Percentiles rank a stretch among this genome's conserved stretches.
Evolutionary conservation across 768 basidiomycete genomes (phyloP).

Genomic region (Trametes meyenii): DNA sequence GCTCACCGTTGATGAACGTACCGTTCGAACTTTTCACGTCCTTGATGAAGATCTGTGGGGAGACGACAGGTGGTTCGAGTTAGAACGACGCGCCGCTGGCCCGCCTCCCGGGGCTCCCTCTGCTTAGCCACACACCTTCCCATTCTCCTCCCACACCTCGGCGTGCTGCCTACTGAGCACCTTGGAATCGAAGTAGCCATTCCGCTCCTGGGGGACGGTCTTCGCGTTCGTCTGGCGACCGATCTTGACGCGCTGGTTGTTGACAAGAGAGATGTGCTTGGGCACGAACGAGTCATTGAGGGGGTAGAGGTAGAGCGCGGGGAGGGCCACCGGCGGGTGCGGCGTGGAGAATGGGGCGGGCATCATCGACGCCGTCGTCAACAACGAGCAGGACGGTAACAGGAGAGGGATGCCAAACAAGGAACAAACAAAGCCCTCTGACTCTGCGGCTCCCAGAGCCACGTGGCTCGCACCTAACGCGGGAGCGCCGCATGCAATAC

Average conservation of each 20-base stretch:
- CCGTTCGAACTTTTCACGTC: conserved; percentile 98
- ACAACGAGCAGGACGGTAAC: conserved; percentile 22
- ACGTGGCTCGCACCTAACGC: conserved; percentile 16
- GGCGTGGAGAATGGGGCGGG: conserved; percentile 33
- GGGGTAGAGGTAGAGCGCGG: conserved; percentile 66
- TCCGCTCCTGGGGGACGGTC: conserved; percentile 88
- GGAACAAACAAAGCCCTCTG: conserved; percentile 6
- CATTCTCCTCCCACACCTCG: conserved; percentile 94
- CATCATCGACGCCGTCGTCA: conserved; percentile 35
- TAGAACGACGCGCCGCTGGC: conserved; percentile 10
- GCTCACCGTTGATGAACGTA: conserved; percentile 96
- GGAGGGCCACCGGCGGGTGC: conserved; percentile 31
- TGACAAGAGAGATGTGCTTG: conserved; percentile 85
- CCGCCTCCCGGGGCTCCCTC: neutral
- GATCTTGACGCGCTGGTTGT: conserved; percentile 79
- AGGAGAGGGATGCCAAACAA: conserved; percentile 6
- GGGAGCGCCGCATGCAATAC: neutral
- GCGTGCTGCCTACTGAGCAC: conserved; percentile 94
- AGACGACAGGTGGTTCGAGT: conserved; percentile 9
- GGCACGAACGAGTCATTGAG: conserved; percentile 94
- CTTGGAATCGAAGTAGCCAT: conserved; percentile 97
- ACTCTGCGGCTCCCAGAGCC: conserved; percentile 18
- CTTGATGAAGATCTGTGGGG: conserved; percentile 87
- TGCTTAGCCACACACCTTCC: conserved; percentile 59
- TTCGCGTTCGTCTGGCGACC: conserved; percentile 96